Base-by-base conservation (phyloP, 2,329 filamentous ascomycete genomes). In the Dactylonectria estremocensis region DNA sequence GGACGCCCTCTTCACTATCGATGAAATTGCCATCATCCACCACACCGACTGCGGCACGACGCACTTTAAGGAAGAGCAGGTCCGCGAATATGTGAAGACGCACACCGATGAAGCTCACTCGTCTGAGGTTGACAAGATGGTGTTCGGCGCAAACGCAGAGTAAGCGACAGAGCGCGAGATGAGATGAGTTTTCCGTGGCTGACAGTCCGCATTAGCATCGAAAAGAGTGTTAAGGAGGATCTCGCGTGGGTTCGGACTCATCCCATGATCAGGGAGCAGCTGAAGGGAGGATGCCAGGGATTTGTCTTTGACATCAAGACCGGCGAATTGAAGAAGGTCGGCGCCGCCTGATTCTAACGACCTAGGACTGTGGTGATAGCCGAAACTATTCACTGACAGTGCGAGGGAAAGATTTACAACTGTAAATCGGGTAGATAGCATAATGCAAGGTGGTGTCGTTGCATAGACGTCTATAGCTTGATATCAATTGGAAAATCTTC, bases 291-390 rank as follows among this genome's bases (percentile, higher is more conserved):
- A 13, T 20, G 11, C 40, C 54, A 64, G 18, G 64, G 64, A 3
- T 67, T 56, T 31, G 31, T 67, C 5, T 60, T 67, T 45, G 64
- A 67, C 20, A 63, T 67, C 49, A 67, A 64, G 54, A 63, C 64
- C 24, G 64, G 64, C 40, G 20, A 40, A 37, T 33, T 67, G 45
- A 49, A 59, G 40, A 56, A 43, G 22, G 54, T 67, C 6, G 28
- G 49, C 2, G 7, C 14, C 20, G 22, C 40, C 31, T 62, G 13
- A 55, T 48, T 14, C 10, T 6, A 14, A 2, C 37, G 14, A 5
- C 16, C 14, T 18, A 5, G 1, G 40, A 4, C 24, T 28, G 24
- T 7, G 4, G 24, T 28, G 24, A 7, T 28, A 28, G 24, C 24
- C 4, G 24, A 28, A n/a, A n/a, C n/a, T 28, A 28, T 4, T 28